Evolutionary conservation across 768 basidiomycete species (phyloP), one percentile per base, ranked within the genome.

Genomic region (Mycena vulgaris): DNA sequence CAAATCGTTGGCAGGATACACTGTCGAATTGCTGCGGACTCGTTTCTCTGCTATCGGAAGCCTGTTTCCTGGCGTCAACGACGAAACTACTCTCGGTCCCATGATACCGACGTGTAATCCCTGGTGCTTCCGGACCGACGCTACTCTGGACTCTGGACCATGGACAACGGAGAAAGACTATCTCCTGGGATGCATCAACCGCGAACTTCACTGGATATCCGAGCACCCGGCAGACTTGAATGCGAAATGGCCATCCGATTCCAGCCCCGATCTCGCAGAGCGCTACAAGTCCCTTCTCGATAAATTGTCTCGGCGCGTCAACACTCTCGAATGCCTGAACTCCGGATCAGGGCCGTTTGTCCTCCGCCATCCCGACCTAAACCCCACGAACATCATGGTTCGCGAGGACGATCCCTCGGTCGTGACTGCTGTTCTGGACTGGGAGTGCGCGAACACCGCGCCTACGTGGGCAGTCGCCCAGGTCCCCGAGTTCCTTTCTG

Each of bases 381-480:
- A 45, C 28, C 57, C 40, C 3, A 9, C 57, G 8, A 59, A 59
- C 27, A 59, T 40, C 23, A 59, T 59, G 57, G 40, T 59, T 28
- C 23, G 40, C 27, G 57, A 59, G 45, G 39, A 59, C 40, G 57
- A 59, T 19, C 39, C 39, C 25, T 59, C 57, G 5, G 21, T 31
- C 28, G 23, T 59, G 5, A 59, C 42, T 10, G 57, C 27, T 31
- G 40, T 59, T n/a, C 19, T 59, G 5, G 57, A 59, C 40, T 59
- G 57, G 57, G 57, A 59, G 40, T 45, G 57, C 28, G 40, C 57
- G 5, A 59, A 48, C 45, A 60, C 59, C 30, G 59, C 59, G 9
- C 59, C 59, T 10, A n/a, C 13, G 11, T 60, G 59, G 59, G 59
- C 59, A 7, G 59, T 60, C 14, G 59, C 59, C 10, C 59, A 60